Conservation (phyloP, 345 rosid genomes). For the Pugionium dolabratum region DNA sequence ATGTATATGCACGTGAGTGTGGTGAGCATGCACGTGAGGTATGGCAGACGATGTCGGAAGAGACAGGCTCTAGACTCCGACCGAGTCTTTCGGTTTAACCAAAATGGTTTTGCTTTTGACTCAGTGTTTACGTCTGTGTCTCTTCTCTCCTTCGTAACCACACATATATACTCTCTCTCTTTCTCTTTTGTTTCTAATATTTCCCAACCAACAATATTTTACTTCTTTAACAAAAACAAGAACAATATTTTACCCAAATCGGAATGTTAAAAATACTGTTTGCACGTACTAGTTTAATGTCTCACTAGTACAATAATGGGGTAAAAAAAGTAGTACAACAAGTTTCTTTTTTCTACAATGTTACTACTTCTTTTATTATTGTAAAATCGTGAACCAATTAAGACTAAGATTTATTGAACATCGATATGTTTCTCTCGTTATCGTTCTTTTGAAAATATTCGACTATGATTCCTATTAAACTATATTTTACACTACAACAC, state of each 20-base stretch:
- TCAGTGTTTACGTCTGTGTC: slow-evolving; percentile 32
- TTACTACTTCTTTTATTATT: no score
- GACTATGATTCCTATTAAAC: no score
- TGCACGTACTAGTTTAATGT: slow-evolving; percentile 14
- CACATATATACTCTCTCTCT: background rate
- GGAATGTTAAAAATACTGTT: background rate
- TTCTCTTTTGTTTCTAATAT: slow-evolving; percentile 20
- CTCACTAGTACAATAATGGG: background rate
- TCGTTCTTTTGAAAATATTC: no score
- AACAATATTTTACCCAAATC: no score
- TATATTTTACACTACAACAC: background rate
- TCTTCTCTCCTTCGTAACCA: slow-evolving; percentile 28
- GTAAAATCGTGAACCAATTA: no score
- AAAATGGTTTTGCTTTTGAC: slow-evolving; percentile 38
- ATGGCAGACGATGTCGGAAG: slow-evolving; percentile 41
- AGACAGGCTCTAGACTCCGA: slow-evolving; percentile 37
- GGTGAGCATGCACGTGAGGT: slow-evolving; percentile 41
- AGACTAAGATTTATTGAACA: no score
- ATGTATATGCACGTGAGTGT: slow-evolving; percentile 37
- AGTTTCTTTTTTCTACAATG: no score
- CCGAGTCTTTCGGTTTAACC: slow-evolving; percentile 39
- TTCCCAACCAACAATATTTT: slow-evolving; percentile 33
- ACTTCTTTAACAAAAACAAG: background rate
- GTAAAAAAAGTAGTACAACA: no score
- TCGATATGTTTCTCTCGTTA: no score